phyloP scores from a whole-genome alignment of 2,329 filamentous ascomycete species.

The Verticillium albo-atrum region DNA sequence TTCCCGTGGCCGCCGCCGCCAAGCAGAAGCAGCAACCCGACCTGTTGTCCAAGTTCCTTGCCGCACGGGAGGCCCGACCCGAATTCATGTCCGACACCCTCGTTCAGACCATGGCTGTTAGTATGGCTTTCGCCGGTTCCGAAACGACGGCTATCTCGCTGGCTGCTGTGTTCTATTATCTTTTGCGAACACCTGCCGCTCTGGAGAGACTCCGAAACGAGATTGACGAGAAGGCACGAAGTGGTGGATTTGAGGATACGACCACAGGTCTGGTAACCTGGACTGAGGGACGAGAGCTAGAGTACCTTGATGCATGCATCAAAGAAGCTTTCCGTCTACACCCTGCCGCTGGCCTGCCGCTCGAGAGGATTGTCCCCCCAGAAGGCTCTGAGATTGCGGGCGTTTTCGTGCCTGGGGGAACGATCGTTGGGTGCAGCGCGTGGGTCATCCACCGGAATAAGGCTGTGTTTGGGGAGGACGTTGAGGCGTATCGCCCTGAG shows the following conservation, averaged over 20 bases:
- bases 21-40: constrained; percentile 44
- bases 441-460: constrained; percentile 69
- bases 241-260: constrained; percentile 45
- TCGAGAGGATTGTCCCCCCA: constrained; percentile 68
- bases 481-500: constrained; percentile 63
- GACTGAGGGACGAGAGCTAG: constrained; percentile 63
- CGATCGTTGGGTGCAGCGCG: constrained; percentile 69
- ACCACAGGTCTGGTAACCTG: constrained; percentile 63
- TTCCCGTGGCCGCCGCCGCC: constrained; percentile 28
- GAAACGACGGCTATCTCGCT: constrained; percentile 78
- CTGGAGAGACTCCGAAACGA: constrained; percentile 56
- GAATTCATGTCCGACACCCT: constrained; percentile 68
- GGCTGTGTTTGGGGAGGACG: constrained; percentile 65
- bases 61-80: constrained; percentile 61
- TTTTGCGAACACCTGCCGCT: constrained; percentile 58
- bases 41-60: constrained; percentile 67
- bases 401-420: constrained; percentile 60
- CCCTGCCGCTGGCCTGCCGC: constrained; percentile 65
- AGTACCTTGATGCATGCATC: constrained; percentile 73
- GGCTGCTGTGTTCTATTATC: constrained; percentile 67
- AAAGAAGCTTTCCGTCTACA: constrained; percentile 76
- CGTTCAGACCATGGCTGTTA: constrained; percentile 67
- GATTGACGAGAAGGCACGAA: constrained; percentile 52
- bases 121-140: constrained; percentile 69
- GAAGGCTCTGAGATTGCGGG: constrained; percentile 61